These are phyloP conservation scores for Barnettozyma pratensis DNA, from an alignment of 805 yeast species.

Conservation along the genomic window DNA sequence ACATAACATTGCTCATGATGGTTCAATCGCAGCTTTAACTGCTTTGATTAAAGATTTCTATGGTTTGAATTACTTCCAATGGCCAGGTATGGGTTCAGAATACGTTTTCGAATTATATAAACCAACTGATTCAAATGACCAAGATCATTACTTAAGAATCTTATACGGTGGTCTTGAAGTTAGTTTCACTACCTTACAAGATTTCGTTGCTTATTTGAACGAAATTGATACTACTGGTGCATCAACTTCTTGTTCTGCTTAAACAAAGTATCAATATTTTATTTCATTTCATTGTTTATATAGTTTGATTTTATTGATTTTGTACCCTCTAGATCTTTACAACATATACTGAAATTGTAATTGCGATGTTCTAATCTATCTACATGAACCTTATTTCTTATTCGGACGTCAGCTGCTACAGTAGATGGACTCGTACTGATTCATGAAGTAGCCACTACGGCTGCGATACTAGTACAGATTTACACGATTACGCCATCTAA, in stretches of 20 bases:
- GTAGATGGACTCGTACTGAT: too few species aligned
- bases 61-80: slow-evolving; percentile 28
- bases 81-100: slow-evolving; percentile 48
- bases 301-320: too few species aligned
- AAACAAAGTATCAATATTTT: too few species aligned
- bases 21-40: slow-evolving; percentile 31
- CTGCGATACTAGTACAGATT: too few species aligned
- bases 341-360: too few species aligned
- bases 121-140: slow-evolving; percentile 8
- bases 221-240: slow-evolving; percentile 7
- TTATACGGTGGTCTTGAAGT: slow-evolving; percentile 30
- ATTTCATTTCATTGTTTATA: too few species aligned
- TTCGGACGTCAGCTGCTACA: too few species aligned
- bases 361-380: too few species aligned
- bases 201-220: slow-evolving; percentile 18
- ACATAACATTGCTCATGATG: slow-evolving; percentile 40
- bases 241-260: slow-evolving; percentile 8
- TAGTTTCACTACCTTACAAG: slow-evolving; percentile 15
- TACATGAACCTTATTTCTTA: too few species aligned
- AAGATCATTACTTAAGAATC: slow-evolving; percentile 29
- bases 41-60: slow-evolving; percentile 30
- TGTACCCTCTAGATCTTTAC: too few species aligned
- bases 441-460: too few species aligned
- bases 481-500: too few species aligned
- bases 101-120: slow-evolving; percentile 36